Evolutionary conservation across 2,329 filamentous ascomycete genomes (phyloP), one percentile per base, ranked within the genome.

Genomic region (Thelonectria rubi): DNA sequence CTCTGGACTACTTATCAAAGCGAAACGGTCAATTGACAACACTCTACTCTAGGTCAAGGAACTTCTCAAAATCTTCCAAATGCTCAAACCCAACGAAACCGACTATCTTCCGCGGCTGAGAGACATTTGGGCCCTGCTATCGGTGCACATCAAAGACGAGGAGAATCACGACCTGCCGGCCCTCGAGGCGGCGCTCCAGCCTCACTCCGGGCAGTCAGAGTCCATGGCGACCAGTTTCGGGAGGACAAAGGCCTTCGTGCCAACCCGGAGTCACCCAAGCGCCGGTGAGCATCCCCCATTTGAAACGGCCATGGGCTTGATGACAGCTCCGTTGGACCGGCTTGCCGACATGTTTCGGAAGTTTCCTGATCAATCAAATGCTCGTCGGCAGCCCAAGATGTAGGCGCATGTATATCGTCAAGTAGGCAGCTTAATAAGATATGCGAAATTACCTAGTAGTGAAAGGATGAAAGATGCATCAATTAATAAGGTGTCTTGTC

Each of bases 251-350:
- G 72, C 74, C 24, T 83, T 88, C 66, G 80, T 82, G 1, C 85
- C 84, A 1, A 79, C 81, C 1, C 78, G 82, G 20, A 81, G 79
- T 34, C 84, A 86, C 69, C 83, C 83, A 0, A 75, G 67, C n/a
- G 78, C 80, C 2, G 81, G 81, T 0, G 79, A 84, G 62, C 79
- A 80, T 39, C 84, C 84, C 3, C 83, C 82, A 0, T 88, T 86
- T 60, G 85, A 88, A 77, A 85, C 81, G 0, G 82, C 79, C 0
- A 80, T 79, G 59, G 84, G 82, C 0, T 65, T 89, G 20, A 63
- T 89, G 72, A 75, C 82, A 0, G 84, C 86, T 15, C 86, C 86
- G 0, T 76, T 88, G 17, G 87, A 88, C 70, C 81, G 79, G 60
- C 63, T 89, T 32, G 75, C 75, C 37, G 85, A 88, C 70, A 52